Evolutionary conservation across 257 asterid species (phyloP).

Genomic region (Scutellaria minor): DNA sequence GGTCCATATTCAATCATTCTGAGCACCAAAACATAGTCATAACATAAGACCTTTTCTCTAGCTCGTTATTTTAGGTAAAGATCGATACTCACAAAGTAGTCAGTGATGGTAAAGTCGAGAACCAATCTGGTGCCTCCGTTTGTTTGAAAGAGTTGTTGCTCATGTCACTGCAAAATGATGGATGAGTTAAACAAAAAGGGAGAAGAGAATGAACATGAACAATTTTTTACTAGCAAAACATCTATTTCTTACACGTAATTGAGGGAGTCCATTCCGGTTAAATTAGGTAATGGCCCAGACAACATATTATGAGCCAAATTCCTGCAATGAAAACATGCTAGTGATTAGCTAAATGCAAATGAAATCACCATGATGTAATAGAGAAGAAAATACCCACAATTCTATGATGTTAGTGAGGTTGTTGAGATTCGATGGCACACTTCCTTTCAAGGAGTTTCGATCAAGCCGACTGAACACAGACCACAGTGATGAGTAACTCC

Average conservation of each 20-base stretch:
- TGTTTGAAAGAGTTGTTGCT: constrained; percentile 81
- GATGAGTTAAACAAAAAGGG: not conserved
- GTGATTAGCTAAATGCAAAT: constrained; percentile 3
- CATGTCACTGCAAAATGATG: constrained; percentile 68
- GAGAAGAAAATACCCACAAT: constrained; percentile 60
- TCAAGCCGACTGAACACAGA: constrained; percentile 74
- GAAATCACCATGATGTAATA: not conserved
- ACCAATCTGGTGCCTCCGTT: constrained; percentile 78
- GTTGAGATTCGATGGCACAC: constrained; percentile 65
- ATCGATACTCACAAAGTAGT: constrained; percentile 77
- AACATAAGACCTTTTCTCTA: constrained; percentile 25
- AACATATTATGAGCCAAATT: constrained; percentile 80
- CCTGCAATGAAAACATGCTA: constrained; percentile 45
- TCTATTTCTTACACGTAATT: constrained; percentile 66
- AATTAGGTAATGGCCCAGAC: constrained; percentile 76
- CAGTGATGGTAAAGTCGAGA: constrained; percentile 69
- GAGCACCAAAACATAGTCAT: constrained; percentile 33
- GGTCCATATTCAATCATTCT: constrained; percentile 91
- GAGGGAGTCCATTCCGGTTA: constrained; percentile 78
- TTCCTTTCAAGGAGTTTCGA: constrained; percentile 67
- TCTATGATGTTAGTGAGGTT: constrained; percentile 73
- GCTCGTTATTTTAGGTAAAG: constrained; percentile 27
- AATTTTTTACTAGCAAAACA: not conserved
- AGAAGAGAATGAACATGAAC: not conserved
- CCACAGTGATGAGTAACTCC: not conserved